Percentiles rank a stretch among this genome's conserved stretches.
Evolutionary conservation across 768 basidiomycete genomes (phyloP).

Genomic region (Termitomyces sp.): DNA sequence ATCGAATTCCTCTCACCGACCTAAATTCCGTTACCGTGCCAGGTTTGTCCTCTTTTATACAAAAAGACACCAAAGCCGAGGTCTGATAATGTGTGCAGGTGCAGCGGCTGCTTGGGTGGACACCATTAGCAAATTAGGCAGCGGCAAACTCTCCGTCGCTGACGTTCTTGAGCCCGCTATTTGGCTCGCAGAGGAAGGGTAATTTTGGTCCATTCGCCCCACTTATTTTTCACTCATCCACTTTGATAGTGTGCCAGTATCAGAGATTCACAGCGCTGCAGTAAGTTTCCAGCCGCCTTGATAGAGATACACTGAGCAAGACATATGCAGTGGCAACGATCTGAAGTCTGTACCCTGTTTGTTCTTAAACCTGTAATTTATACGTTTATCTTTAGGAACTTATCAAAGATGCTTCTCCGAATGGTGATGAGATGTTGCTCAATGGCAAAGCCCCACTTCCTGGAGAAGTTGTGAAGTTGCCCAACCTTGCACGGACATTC

Average conservation of each 20-base stretch:
- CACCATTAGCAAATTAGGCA: constrained; percentile 78
- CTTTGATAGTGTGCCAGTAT: constrained; percentile 67
- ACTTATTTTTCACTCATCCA: neutral
- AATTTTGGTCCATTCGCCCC: constrained; percentile 10
- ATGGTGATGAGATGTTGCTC: constrained; percentile 81
- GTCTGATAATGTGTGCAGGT: constrained; percentile 34
- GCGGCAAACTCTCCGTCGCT: constrained; percentile 51
- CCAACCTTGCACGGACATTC: constrained; percentile 82
- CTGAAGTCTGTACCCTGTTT: constrained; percentile 36
- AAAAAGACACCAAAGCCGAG: neutral
- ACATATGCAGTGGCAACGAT: constrained; percentile 42
- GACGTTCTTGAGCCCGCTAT: constrained; percentile 90
- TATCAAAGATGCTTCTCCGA: constrained; percentile 80
- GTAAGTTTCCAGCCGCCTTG: constrained; percentile 29
- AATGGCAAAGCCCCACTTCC: constrained; percentile 79
- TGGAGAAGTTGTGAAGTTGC: constrained; percentile 78
- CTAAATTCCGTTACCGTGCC: constrained; percentile 92
- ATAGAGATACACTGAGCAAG: neutral
- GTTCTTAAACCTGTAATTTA: neutral
- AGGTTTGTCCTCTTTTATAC: constrained; percentile 31
- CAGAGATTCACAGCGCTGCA: constrained; percentile 65
- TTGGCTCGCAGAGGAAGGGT: constrained; percentile 88
- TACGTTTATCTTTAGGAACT: constrained; percentile 34
- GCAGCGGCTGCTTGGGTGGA: constrained; percentile 96
- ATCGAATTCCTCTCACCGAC: constrained; percentile 72